These are phyloP conservation scores for Alternaria novae-zelandiae DNA, from an alignment of 2,329 filamentous ascomycete genomes.

Conservation along the genomic window DNA sequence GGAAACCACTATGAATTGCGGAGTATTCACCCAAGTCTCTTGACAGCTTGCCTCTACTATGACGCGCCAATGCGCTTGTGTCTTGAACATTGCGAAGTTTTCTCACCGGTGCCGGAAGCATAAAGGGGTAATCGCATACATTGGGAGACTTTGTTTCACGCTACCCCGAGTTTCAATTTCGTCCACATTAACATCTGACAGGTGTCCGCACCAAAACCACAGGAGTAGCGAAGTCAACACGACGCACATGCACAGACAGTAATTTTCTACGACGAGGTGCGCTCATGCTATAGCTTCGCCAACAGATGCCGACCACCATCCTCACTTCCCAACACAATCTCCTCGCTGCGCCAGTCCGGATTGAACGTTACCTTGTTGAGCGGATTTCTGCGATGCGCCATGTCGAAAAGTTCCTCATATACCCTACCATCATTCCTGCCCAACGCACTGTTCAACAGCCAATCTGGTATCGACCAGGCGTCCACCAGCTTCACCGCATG, in stretches of 20 bases:
- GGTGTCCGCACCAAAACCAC: neutral
- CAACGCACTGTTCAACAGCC: constrained; percentile 58
- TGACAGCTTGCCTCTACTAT: neutral
- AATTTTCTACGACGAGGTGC: neutral
- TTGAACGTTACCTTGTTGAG: constrained; percentile 60
- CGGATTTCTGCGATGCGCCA: constrained; percentile 59
- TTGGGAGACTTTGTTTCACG: constrained; percentile 5
- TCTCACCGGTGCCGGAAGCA: neutral
- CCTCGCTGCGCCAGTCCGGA: constrained; percentile 56
- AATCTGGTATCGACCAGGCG: constrained; percentile 61
- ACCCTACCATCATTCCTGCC: constrained; percentile 60
- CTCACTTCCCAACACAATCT: constrained; percentile 57
- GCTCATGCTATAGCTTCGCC: constrained; percentile 31
- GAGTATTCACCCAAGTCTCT: neutral
- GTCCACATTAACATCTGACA: constrained; percentile 9
- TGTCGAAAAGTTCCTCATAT: constrained; percentile 61
- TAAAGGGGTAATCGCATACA: neutral
- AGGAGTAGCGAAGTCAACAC: neutral
- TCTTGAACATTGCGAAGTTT: neutral
- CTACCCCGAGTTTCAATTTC: constrained; percentile 8
- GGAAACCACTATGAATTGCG: neutral
- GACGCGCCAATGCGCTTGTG: neutral
- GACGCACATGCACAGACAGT: neutral
- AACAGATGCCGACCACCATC: constrained; percentile 40
- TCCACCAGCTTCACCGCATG: constrained; percentile 61